Percentiles rank a stretch among this genome's conserved stretches.
phyloP scores from a whole-genome alignment of 2,329 filamentous ascomycete species.

The Sphaerulina vaccinii region DNA sequence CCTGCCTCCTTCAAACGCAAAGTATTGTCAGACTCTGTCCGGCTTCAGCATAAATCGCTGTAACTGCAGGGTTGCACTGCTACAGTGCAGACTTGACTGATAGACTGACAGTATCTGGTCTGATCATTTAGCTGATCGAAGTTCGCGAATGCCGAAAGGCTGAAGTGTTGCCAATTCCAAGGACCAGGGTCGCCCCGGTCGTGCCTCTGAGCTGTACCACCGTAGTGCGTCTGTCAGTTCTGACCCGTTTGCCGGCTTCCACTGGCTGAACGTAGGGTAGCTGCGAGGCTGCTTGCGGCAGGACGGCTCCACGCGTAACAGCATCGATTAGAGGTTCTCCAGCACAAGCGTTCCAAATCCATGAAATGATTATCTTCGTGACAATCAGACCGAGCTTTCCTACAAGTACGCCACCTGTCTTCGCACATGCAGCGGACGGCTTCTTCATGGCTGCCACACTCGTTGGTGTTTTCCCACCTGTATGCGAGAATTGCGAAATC shows the following conservation, averaged over 20 bases:
- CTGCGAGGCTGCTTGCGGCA: too few relatives aligned
- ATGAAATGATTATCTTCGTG: too few relatives aligned
- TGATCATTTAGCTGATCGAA: too few relatives aligned
- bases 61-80: too few relatives aligned
- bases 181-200: neutral
- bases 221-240: neutral
- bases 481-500: neutral
- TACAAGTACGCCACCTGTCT: neutral
- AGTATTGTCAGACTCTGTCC: neutral
- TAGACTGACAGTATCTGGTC: neutral
- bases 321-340: neutral
- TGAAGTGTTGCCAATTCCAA: neutral
- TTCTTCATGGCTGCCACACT: neutral
- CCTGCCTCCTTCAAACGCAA: neutral
- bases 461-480: neutral
- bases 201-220: neutral
- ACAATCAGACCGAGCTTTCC: neutral
- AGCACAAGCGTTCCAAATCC: neutral
- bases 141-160: neutral
- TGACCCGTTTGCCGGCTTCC: neutral
- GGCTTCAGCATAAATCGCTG: too few relatives aligned
- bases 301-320: too few relatives aligned
- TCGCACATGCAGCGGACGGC: neutral
- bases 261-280: too few relatives aligned
- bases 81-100: too few relatives aligned